Evolutionary conservation across 768 basidiomycete species (phyloP).

Genomic region (Lactarius psammicola): DNA sequence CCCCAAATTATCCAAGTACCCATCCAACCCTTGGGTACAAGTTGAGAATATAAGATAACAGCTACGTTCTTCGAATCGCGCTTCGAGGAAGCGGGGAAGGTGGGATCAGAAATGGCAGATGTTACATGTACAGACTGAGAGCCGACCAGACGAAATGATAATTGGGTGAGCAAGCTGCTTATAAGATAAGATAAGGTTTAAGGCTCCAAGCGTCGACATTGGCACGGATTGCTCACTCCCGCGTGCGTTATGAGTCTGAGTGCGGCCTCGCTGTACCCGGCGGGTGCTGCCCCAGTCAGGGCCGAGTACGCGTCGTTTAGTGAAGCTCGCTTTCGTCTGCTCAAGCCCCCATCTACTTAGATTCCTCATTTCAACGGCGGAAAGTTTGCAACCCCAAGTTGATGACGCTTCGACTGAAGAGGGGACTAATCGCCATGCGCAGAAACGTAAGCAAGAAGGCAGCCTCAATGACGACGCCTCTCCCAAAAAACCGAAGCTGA

Average conservation of each 20-base stretch:
- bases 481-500: slow-evolving; percentile 33
- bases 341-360: slow-evolving; percentile 31
- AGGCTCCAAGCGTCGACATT: too few relatives aligned
- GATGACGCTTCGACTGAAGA: slow-evolving; percentile 70
- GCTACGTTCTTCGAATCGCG: slow-evolving; percentile 78
- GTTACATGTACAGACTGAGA: not conserved
- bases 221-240: not conserved
- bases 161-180: too few relatives aligned
- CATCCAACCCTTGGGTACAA: too few relatives aligned
- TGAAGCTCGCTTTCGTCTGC: not conserved
- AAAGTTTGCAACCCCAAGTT: slow-evolving; percentile 31
- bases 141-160: too few relatives aligned
- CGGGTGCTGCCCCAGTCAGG: slow-evolving; percentile 56
- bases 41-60: slow-evolving; percentile 75
- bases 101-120: slow-evolving; percentile 73
- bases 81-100: slow-evolving; percentile 80
- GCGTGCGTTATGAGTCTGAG: not conserved
- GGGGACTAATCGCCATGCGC: slow-evolving; percentile 39
- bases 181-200: slow-evolving; percentile 23
- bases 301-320: slow-evolving; percentile 42
- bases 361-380: slow-evolving; percentile 39
- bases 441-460: slow-evolving; percentile 24
- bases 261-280: slow-evolving; percentile 26
- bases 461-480: slow-evolving; percentile 30
- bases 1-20: too few relatives aligned